These are phyloP conservation scores for Miamiensis avidus DNA, from an alignment of 169 alveolate species.

Conservation along the genomic window DNA sequence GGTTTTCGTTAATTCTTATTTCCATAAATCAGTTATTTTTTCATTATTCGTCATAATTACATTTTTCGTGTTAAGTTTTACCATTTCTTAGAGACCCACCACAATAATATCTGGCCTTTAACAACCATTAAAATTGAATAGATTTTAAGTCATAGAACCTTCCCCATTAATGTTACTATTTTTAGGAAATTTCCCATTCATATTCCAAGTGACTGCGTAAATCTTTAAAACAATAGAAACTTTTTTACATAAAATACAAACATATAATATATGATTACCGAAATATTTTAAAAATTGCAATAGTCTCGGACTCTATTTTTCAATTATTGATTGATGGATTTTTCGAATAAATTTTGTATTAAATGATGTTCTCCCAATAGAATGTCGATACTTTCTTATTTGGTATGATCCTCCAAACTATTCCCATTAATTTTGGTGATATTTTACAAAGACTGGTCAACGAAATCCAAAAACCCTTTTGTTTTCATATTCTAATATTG, in stretches of 20 bases:
- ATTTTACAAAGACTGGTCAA: background rate
- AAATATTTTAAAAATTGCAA: background rate
- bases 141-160: too few relatives aligned
- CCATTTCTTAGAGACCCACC: background rate
- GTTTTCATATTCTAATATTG: background rate
- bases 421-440: background rate
- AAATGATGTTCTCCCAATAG: slow-evolving; percentile 1
- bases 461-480: slow-evolving; percentile 3
- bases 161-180: background rate
- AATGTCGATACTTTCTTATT: slow-evolving; percentile 19
- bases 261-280: background rate
- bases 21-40: background rate
- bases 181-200: background rate
- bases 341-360: background rate
- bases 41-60: background rate
- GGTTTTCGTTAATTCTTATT: background rate
- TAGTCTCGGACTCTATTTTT: background rate
- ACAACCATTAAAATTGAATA: background rate
- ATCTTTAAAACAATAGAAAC: background rate
- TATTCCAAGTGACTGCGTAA: background rate
- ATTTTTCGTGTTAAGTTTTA: background rate
- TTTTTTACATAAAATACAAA: background rate
- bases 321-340: too few relatives aligned
- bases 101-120: background rate
- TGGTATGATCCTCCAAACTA: slow-evolving; percentile 8